Conservation (phyloP, 2,329 filamentous ascomycete species). For the Rugonectria rugulosa region DNA sequence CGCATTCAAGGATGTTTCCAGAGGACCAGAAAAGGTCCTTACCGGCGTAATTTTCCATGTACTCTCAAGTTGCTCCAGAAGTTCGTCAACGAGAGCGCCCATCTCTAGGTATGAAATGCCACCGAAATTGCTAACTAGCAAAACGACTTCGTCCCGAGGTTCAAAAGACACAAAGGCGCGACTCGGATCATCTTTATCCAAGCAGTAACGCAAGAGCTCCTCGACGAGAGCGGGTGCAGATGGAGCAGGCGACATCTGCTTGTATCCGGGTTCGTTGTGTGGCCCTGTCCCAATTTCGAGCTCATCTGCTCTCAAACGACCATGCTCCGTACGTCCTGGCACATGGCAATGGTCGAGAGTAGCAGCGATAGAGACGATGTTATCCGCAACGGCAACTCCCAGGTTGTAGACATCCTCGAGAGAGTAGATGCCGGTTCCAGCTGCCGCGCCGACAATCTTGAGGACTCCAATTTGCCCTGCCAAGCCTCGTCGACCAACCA, state of each 20-base stretch:
- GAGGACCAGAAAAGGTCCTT: constrained; percentile 52
- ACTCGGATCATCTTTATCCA: not conserved
- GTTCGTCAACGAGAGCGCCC: constrained; percentile 27
- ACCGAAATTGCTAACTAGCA: constrained; percentile 34
- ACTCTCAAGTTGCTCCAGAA: constrained; percentile 24
- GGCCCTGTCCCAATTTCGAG: constrained; percentile 59
- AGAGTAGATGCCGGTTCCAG: not conserved
- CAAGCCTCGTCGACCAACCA: constrained; percentile 65
- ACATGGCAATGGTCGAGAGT: constrained; percentile 58
- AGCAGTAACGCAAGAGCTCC: too few relatives aligned
- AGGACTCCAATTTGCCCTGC: constrained; percentile 71
- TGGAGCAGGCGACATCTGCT: too few relatives aligned
- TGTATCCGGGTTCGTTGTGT: constrained; percentile 32
- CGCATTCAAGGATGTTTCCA: constrained; percentile 78
- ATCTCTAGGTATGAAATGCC: constrained; percentile 31
- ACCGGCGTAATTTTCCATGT: constrained; percentile 55
- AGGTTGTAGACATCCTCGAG: not conserved
- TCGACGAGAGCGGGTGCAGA: too few relatives aligned
- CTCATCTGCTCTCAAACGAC: constrained; percentile 57
- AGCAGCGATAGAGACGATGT: constrained; percentile 35
- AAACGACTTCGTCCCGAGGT: constrained; percentile 6
- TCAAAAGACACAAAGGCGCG: too few relatives aligned
- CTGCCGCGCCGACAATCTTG: constrained; percentile 67
- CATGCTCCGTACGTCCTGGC: constrained; percentile 47
- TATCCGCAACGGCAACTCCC: not conserved